These are phyloP conservation scores for Apiotrichum veenhuisii DNA, from an alignment of 1,284 basidiomycete species.

Conservation along the genomic window DNA sequence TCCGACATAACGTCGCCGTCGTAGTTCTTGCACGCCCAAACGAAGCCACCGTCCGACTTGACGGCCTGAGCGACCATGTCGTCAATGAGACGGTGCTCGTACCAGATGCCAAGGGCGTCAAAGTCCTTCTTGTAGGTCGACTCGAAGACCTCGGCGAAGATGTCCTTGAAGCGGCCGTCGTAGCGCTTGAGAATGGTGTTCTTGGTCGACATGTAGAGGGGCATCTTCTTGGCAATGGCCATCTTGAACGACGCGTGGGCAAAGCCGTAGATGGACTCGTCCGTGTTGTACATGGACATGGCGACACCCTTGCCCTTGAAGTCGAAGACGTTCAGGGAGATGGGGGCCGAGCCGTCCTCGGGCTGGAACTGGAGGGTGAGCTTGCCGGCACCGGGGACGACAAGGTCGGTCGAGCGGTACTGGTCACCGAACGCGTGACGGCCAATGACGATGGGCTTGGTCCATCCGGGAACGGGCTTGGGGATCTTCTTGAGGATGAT, in stretches of 20 bases:
- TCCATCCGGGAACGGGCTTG: conserved; percentile 91
- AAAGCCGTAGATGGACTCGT: conserved; percentile 90
- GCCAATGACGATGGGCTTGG: conserved; percentile 93
- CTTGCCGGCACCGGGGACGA: conserved; percentile 83
- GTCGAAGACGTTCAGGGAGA: conserved; percentile 76
- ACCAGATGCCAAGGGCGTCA: conserved; percentile 81
- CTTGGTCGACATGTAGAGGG: conserved; percentile 94
- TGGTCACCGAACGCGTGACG: conserved; percentile 98
- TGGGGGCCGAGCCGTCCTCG: conserved; percentile 60
- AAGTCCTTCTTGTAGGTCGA: conserved; percentile 77
- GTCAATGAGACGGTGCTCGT: conserved; percentile 85
- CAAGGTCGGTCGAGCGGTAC: conserved; percentile 86
- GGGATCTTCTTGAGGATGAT: conserved; percentile 90
- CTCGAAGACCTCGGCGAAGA: conserved; percentile 93
- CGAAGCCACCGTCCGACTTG: conserved; percentile 94
- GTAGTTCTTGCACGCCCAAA: conserved; percentile 98
- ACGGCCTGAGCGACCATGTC: conserved; percentile 97
- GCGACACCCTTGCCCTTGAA: conserved; percentile 87
- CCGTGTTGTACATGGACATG: conserved; percentile 92
- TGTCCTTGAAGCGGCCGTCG: conserved; percentile 97
- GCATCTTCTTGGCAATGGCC: conserved; percentile 93
- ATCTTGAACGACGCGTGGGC: conserved; percentile 98
- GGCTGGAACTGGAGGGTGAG: conserved; percentile 85
- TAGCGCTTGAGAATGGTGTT: conserved; percentile 96
- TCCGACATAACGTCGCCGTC: conserved; percentile 84